These are phyloP conservation scores for Oxyria digyna DNA, from an alignment of 148 eudicot species.

Conservation along the genomic window DNA sequence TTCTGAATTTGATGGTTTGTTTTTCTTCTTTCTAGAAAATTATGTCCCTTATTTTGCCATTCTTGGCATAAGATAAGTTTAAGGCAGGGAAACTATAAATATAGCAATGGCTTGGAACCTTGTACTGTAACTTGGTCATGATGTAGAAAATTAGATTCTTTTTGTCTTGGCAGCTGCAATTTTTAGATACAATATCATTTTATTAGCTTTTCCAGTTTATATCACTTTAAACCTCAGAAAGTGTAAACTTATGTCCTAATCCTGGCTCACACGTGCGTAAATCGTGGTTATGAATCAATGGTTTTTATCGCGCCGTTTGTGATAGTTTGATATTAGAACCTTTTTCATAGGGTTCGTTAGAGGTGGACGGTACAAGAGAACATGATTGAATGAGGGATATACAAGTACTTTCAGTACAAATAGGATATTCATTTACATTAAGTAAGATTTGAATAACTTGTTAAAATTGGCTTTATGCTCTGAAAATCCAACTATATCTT, in stretches of 20 bases:
- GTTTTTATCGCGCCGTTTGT: background rate
- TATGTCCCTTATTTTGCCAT: too few relatives aligned
- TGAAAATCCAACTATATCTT: background rate
- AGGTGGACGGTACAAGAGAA: background rate
- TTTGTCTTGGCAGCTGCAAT: background rate
- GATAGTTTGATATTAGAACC: background rate
- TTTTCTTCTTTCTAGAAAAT: background rate
- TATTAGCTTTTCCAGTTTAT: background rate
- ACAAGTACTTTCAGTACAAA: background rate
- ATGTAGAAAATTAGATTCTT: background rate
- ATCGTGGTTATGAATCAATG: background rate
- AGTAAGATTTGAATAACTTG: background rate
- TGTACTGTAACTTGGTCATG: background rate
- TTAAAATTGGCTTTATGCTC: background rate
- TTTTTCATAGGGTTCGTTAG: background rate
- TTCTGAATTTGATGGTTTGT: constrained; percentile 67
- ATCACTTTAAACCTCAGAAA: background rate
- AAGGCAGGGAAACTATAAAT: background rate
- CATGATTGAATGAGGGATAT: background rate
- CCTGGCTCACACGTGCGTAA: background rate
- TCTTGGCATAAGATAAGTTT: background rate
- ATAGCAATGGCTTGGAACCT: background rate
- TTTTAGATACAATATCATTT: background rate
- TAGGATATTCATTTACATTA: background rate
- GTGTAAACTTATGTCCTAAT: background rate